A percentile compares a stretch with the other conserved stretches of the same genome.
Conservation (phyloP, 495 filamentous ascomycete species). For the Letharia columbiana region DNA sequence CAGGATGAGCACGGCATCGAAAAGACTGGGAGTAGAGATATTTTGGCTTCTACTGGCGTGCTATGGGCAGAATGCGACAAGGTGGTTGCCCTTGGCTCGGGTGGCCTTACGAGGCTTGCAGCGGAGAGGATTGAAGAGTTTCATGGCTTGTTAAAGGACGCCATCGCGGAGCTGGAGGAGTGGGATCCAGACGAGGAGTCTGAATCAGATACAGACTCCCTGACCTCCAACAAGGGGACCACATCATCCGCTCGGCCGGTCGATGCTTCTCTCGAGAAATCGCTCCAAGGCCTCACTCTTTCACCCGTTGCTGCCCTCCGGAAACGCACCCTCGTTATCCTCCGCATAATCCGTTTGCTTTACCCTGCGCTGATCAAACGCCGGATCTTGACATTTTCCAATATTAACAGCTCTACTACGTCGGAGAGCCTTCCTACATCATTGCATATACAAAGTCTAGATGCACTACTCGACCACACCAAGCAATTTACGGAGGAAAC, state of each 20-base stretch:
- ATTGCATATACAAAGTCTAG: conserved; percentile 5
- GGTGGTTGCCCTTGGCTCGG: conserved; percentile 48
- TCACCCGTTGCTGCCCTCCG: conserved; percentile 1
- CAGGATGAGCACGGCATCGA: conserved; percentile 24
- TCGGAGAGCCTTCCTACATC: conserved; percentile 8
- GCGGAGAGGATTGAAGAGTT: conserved; percentile 55
- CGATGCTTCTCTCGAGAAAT: neutral
- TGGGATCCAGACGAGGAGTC: conserved; percentile 59
- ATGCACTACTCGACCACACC: conserved; percentile 29
- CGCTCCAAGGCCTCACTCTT: neutral
- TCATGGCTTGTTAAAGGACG: conserved; percentile 65
- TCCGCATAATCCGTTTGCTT: conserved; percentile 18
- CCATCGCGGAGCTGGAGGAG: conserved; percentile 72
- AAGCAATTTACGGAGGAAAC: conserved; percentile 37
- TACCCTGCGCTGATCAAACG: conserved; percentile 25
- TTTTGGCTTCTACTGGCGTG: conserved; percentile 34
- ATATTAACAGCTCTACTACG: conserved; percentile 12
- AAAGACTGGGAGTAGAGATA: conserved; percentile 26
- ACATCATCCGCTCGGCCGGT: conserved; percentile 10
- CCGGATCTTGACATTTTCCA: conserved; percentile 22
- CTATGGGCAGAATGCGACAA: conserved; percentile 63
- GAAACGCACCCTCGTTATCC: conserved; percentile 4
- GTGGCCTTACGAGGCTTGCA: conserved; percentile 57
- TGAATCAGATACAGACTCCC: conserved; percentile 38
- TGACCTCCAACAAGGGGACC: conserved; percentile 20